A percentile compares a stretch with the other conserved stretches of the same genome.
These are phyloP conservation scores for Spiraea crenata DNA, from an alignment of 331 rosid species.

Conservation along the genomic window DNA sequence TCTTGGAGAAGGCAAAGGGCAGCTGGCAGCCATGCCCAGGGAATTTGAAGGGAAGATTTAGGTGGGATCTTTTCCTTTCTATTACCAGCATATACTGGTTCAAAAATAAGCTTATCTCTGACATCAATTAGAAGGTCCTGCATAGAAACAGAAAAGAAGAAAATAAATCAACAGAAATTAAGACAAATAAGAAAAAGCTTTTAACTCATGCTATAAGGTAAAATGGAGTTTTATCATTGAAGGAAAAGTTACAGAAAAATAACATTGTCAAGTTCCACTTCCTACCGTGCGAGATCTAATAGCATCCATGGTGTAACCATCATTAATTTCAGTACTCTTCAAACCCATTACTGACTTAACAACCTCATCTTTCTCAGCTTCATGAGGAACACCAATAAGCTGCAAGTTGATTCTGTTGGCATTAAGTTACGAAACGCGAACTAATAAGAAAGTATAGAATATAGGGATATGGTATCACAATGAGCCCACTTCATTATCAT, in stretches of 20 bases:
- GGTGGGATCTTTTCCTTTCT: conserved; percentile 67
- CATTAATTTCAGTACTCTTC: conserved; percentile 71
- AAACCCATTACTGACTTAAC: conserved; percentile 73
- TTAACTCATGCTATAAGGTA: background rate
- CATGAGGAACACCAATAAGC: conserved; percentile 82
- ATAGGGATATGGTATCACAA: background rate
- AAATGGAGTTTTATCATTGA: background rate
- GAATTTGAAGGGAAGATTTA: conserved; percentile 64
- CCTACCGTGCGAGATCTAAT: conserved; percentile 78
- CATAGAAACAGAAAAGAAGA: conserved; percentile 24
- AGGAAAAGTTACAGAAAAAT: background rate
- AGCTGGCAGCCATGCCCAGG: conserved; percentile 88
- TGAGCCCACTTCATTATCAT: background rate
- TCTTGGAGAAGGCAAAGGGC: conserved; percentile 91
- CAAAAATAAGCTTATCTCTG: conserved; percentile 89
- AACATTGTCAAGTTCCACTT: background rate
- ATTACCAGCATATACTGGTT: conserved; percentile 81
- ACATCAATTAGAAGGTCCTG: conserved; percentile 87
- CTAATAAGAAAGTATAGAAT: background rate
- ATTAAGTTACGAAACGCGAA: conserved; percentile 22
- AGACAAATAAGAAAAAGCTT: background rate
- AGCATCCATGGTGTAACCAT: conserved; percentile 73
- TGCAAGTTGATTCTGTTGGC: conserved; percentile 37
- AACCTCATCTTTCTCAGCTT: conserved; percentile 92
- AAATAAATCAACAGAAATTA: background rate